A percentile compares a stretch with the other conserved stretches of the same genome.
phyloP scores from a whole-genome alignment of 2,329 filamentous ascomycete genomes.

The Xenoacremonium recifei region DNA sequence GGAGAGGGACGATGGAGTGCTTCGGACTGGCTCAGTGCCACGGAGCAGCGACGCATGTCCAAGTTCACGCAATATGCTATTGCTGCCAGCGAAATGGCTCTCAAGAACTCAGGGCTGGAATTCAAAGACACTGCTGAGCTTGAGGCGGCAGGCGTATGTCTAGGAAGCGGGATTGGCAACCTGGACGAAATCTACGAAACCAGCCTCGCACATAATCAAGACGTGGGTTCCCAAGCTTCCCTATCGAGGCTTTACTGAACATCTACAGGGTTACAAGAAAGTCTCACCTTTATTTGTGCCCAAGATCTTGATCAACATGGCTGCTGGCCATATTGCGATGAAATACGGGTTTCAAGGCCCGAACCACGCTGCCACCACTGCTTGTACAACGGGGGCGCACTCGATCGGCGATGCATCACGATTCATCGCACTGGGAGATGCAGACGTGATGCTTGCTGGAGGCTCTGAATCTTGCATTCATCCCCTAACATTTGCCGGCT shows the following conservation, averaged over 20 bases:
- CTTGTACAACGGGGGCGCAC: constrained; percentile 94
- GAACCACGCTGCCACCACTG: constrained; percentile 89
- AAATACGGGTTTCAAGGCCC: constrained; percentile 85
- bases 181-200: constrained; percentile 88
- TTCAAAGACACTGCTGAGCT: constrained; percentile 59
- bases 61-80: constrained; percentile 88
- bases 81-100: constrained; percentile 80
- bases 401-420: constrained; percentile 92
- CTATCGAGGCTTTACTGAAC: neutral
- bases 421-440: constrained; percentile 87
- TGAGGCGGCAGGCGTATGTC: constrained; percentile 82
- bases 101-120: constrained; percentile 78
- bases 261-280: constrained; percentile 77
- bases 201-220: constrained; percentile 70
- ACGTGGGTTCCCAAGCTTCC: constrained; percentile 49
- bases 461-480: constrained; percentile 95
- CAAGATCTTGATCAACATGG: constrained; percentile 89
- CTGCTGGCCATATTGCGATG: constrained; percentile 93
- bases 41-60: constrained; percentile 77
- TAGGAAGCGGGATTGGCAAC: constrained; percentile 95
- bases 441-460: constrained; percentile 94
- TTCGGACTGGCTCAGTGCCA: constrained; percentile 51
- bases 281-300: constrained; percentile 94
- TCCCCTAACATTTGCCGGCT: constrained; percentile 87
- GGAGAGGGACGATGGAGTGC: constrained; percentile 48